phyloP scores from a whole-genome alignment of 331 rosid species.

The Telfairia occidentalis region DNA sequence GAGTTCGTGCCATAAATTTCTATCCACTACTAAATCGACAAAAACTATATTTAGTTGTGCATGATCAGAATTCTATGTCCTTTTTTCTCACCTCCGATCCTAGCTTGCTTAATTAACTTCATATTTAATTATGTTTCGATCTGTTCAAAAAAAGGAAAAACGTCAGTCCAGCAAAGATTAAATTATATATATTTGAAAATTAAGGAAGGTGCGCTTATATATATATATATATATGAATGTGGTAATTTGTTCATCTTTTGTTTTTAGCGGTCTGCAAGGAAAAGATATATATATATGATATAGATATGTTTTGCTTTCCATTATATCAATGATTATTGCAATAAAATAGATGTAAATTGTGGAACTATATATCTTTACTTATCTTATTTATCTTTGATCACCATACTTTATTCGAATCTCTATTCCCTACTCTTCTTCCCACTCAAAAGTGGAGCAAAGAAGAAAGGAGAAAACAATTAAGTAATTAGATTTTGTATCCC shows the following conservation, averaged over 20 bases:
- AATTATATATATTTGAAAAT: background rate
- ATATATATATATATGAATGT: background rate
- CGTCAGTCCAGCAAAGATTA: background rate
- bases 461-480: too few relatives aligned
- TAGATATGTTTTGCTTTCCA: background rate
- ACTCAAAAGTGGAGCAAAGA: too few relatives aligned
- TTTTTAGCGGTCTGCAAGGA: background rate
- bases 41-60: background rate
- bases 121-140: constrained; percentile 8
- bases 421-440: too few relatives aligned
- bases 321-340: background rate
- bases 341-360: background rate
- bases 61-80: background rate
- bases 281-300: background rate
- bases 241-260: background rate
- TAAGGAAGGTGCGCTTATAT: background rate
- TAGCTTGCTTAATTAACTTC: background rate
- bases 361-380: too few relatives aligned
- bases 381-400: too few relatives aligned
- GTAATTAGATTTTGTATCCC: too few relatives aligned
- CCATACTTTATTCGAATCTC: too few relatives aligned
- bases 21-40: background rate
- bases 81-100: background rate
- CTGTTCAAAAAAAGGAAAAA: background rate
- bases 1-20: constrained; percentile 41